Conservation (phyloP, 2,329 filamentous ascomycete genomes). For the Ophiostoma quercus region DNA sequence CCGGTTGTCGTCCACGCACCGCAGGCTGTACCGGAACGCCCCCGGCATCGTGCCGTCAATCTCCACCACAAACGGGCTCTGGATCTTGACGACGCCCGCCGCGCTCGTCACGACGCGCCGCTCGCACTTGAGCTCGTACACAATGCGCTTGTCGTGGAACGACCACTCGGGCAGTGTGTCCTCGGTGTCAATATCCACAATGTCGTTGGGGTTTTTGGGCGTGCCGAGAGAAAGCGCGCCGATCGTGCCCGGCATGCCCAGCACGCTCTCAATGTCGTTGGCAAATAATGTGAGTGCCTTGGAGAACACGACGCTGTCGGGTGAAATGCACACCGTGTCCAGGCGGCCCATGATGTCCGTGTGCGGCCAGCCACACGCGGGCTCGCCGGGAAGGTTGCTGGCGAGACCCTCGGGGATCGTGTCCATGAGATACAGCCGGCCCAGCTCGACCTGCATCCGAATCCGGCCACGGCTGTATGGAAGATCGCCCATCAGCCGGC, state of each 20-base stretch:
- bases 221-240: not conserved
- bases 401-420: constrained; percentile 28
- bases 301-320: constrained; percentile 30
- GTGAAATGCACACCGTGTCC: constrained; percentile 22
- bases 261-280: constrained; percentile 26
- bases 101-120: not conserved
- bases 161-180: constrained; percentile 13
- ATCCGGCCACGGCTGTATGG: constrained; percentile 29
- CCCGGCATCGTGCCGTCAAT: constrained; percentile 25
- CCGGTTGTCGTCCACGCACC: constrained; percentile 23
- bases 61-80: constrained; percentile 28
- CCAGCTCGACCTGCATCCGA: constrained; percentile 31
- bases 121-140: constrained; percentile 30
- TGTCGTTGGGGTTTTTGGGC: not conserved
- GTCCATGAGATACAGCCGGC: constrained; percentile 30
- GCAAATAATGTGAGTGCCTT: constrained; percentile 31
- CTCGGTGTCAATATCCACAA: not conserved
- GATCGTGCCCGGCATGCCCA: not conserved
- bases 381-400: constrained; percentile 27
- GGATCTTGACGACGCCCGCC: not conserved
- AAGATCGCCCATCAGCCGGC: constrained; percentile 24
- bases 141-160: constrained; percentile 25
- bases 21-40: constrained; percentile 29
- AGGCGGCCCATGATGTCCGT: constrained; percentile 25
- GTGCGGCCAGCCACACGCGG: constrained; percentile 30